Evolutionary conservation across 148 eudicot species (phyloP).

Genomic region (Heliosperma pusillum): DNA sequence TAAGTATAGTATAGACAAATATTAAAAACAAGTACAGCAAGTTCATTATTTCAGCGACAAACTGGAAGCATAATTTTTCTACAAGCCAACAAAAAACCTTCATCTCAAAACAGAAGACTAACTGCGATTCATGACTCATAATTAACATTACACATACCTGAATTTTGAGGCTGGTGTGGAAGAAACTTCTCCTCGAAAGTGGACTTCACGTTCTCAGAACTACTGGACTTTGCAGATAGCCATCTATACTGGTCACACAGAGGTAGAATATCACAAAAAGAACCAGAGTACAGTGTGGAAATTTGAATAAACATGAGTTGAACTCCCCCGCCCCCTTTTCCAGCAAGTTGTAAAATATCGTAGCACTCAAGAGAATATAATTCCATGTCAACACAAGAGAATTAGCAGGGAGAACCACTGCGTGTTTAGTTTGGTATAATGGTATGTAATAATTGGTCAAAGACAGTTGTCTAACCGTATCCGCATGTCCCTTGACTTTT

Average conservation of each 20-base stretch:
- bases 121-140: slow-evolving; percentile 16
- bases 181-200: slow-evolving; percentile 91
- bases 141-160: slow-evolving; percentile 49
- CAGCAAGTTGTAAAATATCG: no score
- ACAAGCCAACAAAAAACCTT: background rate
- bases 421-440: no score
- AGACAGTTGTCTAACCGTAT: no score
- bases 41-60: background rate
- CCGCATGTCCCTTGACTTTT: no score
- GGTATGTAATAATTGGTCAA: no score
- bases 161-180: slow-evolving; percentile 79
- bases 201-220: slow-evolving; percentile 49
- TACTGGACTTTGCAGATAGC: slow-evolving; percentile 86
- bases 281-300: background rate
- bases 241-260: slow-evolving; percentile 81
- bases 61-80: background rate
- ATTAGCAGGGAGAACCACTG: no score
- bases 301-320: background rate
- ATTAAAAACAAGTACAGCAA: background rate
- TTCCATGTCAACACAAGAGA: no score
- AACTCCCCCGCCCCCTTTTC: no score
- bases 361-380: no score
- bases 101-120: background rate
- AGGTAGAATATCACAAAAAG: slow-evolving; percentile 18
- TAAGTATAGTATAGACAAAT: background rate